Conservation (phyloP, 2,329 filamentous ascomycete genomes). For the Colletotrichum gloeosporioides region DNA sequence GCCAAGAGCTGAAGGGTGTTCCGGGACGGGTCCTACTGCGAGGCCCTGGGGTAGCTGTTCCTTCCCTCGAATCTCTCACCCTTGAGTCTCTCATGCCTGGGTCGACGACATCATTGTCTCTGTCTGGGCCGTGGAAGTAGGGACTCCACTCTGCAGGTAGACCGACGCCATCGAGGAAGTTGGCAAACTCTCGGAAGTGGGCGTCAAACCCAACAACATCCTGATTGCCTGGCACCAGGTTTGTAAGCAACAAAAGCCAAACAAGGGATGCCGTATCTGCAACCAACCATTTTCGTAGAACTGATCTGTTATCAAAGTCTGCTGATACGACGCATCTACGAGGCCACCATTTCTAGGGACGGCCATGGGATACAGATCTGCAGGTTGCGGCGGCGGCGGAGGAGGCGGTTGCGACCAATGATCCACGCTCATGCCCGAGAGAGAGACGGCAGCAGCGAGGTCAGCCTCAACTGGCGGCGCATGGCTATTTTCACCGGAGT, state of each 20-base stretch:
- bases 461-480: conserved; percentile 30
- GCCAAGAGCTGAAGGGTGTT: conserved; percentile 41
- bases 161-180: conserved; percentile 41
- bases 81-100: conserved; percentile 13
- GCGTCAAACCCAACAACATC: conserved; percentile 27
- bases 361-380: conserved; percentile 10
- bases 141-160: conserved; percentile 44
- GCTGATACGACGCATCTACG: conserved; percentile 25
- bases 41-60: conserved; percentile 10
- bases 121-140: conserved; percentile 34
- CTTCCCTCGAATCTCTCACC: conserved; percentile 8
- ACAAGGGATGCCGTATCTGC: neutral
- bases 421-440: conserved; percentile 36
- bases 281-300: conserved; percentile 27
- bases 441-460: conserved; percentile 33
- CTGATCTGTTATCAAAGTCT: conserved; percentile 30
- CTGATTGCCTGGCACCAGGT: neutral
- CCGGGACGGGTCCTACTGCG: conserved; percentile 28
- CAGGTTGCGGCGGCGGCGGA: neutral
- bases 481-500: conserved; percentile 30
- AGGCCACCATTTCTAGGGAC: conserved; percentile 3
- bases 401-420: conserved; percentile 25
- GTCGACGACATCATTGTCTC: conserved; percentile 26
- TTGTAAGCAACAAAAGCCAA: neutral
- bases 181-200: conserved; percentile 42